Conservation (phyloP, 371 early-diverging fungal genomes). For the Cokeromyces recurvatus region DNA sequence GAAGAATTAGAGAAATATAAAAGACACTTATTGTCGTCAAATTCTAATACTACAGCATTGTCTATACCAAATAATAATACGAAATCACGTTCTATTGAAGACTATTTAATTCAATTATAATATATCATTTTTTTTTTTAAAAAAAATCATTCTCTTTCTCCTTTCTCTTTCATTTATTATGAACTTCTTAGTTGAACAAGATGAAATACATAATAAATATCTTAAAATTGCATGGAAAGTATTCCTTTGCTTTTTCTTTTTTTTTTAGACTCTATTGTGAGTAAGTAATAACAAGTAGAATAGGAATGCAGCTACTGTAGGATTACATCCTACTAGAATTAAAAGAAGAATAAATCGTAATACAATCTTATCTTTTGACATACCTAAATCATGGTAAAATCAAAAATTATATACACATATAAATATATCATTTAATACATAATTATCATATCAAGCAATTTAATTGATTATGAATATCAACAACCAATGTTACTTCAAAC, state of each 20-base stretch:
- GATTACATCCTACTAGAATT: background rate
- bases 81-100: too few species aligned
- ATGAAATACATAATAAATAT: background rate
- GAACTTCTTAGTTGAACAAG: background rate
- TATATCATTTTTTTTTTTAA: too few species aligned
- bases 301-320: constrained; percentile 9
- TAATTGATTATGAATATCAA: background rate
- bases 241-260: too few species aligned
- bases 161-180: background rate
- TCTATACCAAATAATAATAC: background rate
- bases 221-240: constrained; percentile 11
- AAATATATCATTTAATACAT: too few species aligned
- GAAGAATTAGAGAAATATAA: constrained; percentile 2
- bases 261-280: too few species aligned
- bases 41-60: background rate
- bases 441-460: too few species aligned
- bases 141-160: too few species aligned
- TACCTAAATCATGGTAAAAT: constrained; percentile 13
- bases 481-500: background rate
- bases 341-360: constrained; percentile 1
- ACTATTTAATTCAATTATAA: constrained; percentile 1
- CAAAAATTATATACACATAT: background rate
- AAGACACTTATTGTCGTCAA: background rate
- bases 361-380: constrained; percentile 4
- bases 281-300: background rate